Percentiles rank a stretch among this genome's conserved stretches.
Conservation (phyloP, 2,329 filamentous ascomycete genomes). For the Periconia macrospinosa region DNA sequence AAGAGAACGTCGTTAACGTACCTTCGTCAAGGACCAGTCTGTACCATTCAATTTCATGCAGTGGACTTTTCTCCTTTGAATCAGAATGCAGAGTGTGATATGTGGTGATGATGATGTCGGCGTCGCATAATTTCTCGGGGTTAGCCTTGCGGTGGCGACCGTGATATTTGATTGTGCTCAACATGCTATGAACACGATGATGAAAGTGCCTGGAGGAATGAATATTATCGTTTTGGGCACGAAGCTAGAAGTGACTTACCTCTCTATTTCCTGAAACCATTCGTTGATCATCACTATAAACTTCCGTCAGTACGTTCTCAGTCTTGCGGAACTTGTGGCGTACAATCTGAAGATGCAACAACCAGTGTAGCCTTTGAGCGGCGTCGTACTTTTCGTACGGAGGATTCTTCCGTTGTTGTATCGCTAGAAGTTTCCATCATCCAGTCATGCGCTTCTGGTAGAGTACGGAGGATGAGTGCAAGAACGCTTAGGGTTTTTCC, state of each 20-base stretch:
- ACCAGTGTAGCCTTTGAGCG: conserved; percentile 28
- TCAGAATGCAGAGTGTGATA: conserved; percentile 32
- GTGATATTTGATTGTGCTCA: conserved; percentile 28
- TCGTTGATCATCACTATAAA: conserved; percentile 30
- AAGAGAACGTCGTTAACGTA: background rate
- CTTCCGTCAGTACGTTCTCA: conserved; percentile 33
- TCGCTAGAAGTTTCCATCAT: conserved; percentile 10
- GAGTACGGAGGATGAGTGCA: conserved; percentile 50
- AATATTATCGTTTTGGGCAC: background rate
- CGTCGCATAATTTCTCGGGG: conserved; percentile 10
- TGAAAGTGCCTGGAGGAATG: conserved; percentile 24
- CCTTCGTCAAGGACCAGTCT: conserved; percentile 35
- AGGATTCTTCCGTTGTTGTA: background rate
- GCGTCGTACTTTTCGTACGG: background rate
- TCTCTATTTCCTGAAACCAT: conserved; percentile 32
- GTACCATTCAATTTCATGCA: conserved; percentile 30
- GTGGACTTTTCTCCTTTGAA: conserved; percentile 5
- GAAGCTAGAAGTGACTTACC: background rate
- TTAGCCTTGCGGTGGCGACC: conserved; percentile 18
- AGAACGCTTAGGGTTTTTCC: conserved; percentile 61
- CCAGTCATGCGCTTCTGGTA: conserved; percentile 43
- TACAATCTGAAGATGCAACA: conserved; percentile 29
- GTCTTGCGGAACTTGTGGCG: conserved; percentile 17
- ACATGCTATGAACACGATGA: background rate
- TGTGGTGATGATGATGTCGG: conserved; percentile 33